Base-by-base conservation (phyloP, 2,329 filamentous ascomycete species). In the Colletotrichum spinosum region DNA sequence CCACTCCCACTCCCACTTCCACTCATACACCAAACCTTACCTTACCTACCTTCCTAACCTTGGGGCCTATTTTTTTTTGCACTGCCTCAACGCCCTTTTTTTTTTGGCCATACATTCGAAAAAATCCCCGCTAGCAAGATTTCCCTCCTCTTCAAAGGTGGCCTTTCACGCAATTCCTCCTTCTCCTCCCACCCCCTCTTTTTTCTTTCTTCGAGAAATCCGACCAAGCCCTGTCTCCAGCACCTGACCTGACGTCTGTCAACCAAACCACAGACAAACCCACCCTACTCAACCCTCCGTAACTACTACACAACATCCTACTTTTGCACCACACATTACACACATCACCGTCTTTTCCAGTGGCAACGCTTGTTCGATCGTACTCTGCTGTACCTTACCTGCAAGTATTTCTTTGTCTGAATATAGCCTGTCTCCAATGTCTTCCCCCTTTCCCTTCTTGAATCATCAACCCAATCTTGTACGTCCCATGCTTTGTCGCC, bases 31-130 rank as follows among this genome's bases (percentile, higher is more conserved):
- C 53, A 67, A 67, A 67, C 64, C 62, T 65, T 65, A 65, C 56
- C 50, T 37, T 60, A 53, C 58, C 25, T 25, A 25, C 25, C 25
- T 25, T 25, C 25, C 25, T 25, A 25, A 25, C 25, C 57, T 65
- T 55, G 58, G 39, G 48, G 37, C 58, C 52, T 48, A 49, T 25
- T 62, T 62, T 65, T 64, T 60, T 65, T 60, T 65, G 62, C 62
- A 65, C 62, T 65, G 62, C 62, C 62, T 65, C 58, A 65, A 65
- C 62, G 62, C 62, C 62, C 58, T 65, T 53, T 62, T 52, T 58
- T 33, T 45, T 39, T 51, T 52, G 41, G 46, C 58, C 62, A 55
- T 62, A 53, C 61, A 52, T 11, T 37, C 52, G 33, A 50, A 57
- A 51, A 55, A 65, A 51, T 62, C 41, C 51, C 62, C 62, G 62